Evolutionary conservation across 2,329 filamentous ascomycete genomes (phyloP).

Genomic region (Talaromyces sp.): DNA sequence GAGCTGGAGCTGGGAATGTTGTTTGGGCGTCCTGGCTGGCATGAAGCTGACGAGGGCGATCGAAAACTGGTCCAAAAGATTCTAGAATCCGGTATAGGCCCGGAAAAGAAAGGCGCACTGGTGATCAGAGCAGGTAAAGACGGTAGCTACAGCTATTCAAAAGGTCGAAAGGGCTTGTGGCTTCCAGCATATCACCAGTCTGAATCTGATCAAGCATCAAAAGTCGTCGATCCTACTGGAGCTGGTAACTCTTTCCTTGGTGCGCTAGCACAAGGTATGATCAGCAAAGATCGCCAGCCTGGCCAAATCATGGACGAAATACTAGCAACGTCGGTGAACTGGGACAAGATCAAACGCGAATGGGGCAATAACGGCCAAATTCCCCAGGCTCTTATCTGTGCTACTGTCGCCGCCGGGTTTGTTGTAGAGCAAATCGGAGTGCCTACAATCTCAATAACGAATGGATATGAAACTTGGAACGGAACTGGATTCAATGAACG

Average conservation of each 20-base stretch:
- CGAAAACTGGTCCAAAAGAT: conserved; percentile 35
- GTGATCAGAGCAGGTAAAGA: conserved; percentile 62
- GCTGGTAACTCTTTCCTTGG: conserved; percentile 88
- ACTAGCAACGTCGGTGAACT: conserved; percentile 53
- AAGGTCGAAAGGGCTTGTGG: conserved; percentile 53
- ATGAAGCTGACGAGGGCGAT: conserved; percentile 25
- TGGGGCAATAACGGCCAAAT: conserved; percentile 48
- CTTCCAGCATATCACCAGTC: conserved; percentile 69
- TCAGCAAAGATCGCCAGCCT: conserved; percentile 39
- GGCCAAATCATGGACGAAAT: conserved; percentile 29
- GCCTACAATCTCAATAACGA: conserved; percentile 47
- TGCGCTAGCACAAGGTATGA: conserved; percentile 55
- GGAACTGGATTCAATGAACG: conserved; percentile 43
- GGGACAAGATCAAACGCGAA: conserved; percentile 38
- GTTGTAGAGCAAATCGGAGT: conserved; percentile 93
- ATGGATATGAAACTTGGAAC: conserved; percentile 44
- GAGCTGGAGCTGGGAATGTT: conserved; percentile 83
- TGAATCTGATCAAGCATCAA: conserved; percentile 27
- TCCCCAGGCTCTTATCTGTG: conserved; percentile 72
- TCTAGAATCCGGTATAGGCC: conserved; percentile 36
- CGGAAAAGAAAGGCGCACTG: conserved; percentile 35
- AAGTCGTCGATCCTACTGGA: conserved; percentile 86
- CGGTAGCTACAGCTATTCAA: conserved; percentile 49
- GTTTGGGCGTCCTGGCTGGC: conserved; percentile 59
- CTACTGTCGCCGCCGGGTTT: conserved; percentile 79